Evolutionary conservation across 768 basidiomycete species (phyloP).

Genomic region (Cantharellus anzutake): DNA sequence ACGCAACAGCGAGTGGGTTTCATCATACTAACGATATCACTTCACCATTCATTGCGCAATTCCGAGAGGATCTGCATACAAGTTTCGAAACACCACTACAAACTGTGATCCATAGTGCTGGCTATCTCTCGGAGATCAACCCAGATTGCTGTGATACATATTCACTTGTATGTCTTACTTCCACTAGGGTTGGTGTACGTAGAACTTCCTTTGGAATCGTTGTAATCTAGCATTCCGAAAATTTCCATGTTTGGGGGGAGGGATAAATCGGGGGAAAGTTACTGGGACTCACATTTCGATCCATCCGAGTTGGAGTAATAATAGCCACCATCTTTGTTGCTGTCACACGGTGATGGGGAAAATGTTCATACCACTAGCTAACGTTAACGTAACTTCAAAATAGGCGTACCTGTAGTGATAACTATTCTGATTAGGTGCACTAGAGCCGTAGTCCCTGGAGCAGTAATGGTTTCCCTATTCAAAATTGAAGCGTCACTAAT

Average conservation of each 20-base stretch:
- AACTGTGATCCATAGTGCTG: no score
- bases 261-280: not conserved
- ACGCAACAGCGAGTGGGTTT: no score
- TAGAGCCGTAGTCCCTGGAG: conserved; percentile 7
- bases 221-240: conserved; percentile 10
- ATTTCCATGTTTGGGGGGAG: not conserved
- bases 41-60: no score
- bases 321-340: not conserved
- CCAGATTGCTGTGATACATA: no score
- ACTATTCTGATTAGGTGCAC: conserved; percentile 7
- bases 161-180: not conserved
- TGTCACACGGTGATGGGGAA: not conserved
- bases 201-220: conserved; percentile 3
- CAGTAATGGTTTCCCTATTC: conserved; percentile 8
- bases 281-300: conserved; percentile 11
- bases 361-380: not conserved
- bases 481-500: not conserved
- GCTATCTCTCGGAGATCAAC: no score
- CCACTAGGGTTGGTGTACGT: conserved; percentile 1
- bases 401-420: conserved; percentile 5
- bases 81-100: no score
- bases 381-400: not conserved
- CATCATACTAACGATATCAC: no score
- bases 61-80: no score
- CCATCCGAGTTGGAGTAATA: conserved; percentile 22